phyloP scores from a whole-genome alignment of 805 yeast genomes.

The Candida sithepensis region DNA sequence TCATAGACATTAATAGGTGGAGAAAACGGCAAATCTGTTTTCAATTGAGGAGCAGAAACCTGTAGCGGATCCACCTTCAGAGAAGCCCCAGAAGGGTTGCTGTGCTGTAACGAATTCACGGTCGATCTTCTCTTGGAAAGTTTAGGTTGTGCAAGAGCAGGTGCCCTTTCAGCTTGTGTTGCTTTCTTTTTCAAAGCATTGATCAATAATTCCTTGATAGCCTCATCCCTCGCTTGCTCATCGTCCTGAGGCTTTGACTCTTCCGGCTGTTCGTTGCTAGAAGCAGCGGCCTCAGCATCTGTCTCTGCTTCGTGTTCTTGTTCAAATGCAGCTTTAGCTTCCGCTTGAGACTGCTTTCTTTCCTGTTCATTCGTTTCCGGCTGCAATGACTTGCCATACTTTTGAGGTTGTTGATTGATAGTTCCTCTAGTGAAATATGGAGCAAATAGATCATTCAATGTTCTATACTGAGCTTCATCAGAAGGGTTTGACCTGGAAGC shows the following conservation, averaged over 20 bases:
- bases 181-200: slow-evolving; percentile 3
- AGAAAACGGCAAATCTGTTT: slow-evolving; percentile 45
- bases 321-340: slow-evolving; percentile 2
- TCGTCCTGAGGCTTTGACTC: background rate
- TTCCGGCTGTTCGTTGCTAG: background rate
- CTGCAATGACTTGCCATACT: no score
- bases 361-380: no score
- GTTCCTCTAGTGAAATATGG: slow-evolving; percentile 16
- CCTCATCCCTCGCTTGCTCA: background rate
- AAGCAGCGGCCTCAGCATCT: no score
- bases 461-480: slow-evolving; percentile 14
- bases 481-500: no score
- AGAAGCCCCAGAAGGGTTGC: slow-evolving; percentile 1
- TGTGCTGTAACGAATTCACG: background rate
- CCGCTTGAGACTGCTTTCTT: no score
- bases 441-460: slow-evolving; percentile 13
- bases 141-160: background rate
- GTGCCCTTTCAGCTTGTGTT: background rate
- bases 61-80: slow-evolving; percentile 36
- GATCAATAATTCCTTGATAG: background rate
- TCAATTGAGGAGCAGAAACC: slow-evolving; percentile 42
- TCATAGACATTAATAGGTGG: slow-evolving; percentile 61
- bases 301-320: no score
- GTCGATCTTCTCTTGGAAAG: background rate
- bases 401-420: slow-evolving; percentile 7